Base-by-base conservation (phyloP, 2,329 filamentous ascomycete species). In the Aureobasidium sp. region DNA sequence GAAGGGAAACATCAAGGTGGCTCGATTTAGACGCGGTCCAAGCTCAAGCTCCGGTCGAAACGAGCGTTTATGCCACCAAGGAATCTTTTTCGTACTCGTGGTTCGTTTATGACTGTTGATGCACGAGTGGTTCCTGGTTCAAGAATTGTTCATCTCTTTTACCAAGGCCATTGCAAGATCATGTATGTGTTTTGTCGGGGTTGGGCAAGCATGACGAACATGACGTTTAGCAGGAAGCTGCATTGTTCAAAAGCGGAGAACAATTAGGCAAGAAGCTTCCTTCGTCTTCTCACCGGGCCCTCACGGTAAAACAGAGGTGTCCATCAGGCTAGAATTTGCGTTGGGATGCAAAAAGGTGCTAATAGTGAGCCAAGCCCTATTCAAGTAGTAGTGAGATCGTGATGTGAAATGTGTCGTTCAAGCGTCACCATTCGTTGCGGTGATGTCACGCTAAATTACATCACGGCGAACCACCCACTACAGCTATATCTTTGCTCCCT, bases 401-500 rank as follows among this genome's bases (percentile, higher is more conserved):
- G 51, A 55, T 55, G 51, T 20, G 36, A 20, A 41, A 17, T 43
- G 51, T 55, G 37, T 55, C 26, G 51, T 55, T 32, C 51, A 26
- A 55, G 41, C 51, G 51, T 55, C 51, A 55, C 37, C 29, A 43
- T 20, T 55, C 37, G 32, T 17, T 41, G 6, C 17, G 24, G 46
- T 48, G 46, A 44, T 29, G 29, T 57, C 53, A 56, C 41, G 15
- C 36, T 39, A 5, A 41, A 53, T 53, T 53, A 55, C 51, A 55
- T 55, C 51, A 55, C 51, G 48, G 13, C 12, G 5, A 57, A 27
- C 20, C 12, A 17, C 27, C 39, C 12, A 12, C 51, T 12, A 26
- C 13, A 59, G 20, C 41, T 59, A 59, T 59, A 48, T 59, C 55
- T 59, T 29, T 15, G n/a, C 39, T 27, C 13, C 32, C 55, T 48